A percentile compares a stretch with the other conserved stretches of the same genome.
These are phyloP conservation scores for Heliocybe sulcata DNA, from an alignment of 1,284 basidiomycete genomes.

Conservation along the genomic window DNA sequence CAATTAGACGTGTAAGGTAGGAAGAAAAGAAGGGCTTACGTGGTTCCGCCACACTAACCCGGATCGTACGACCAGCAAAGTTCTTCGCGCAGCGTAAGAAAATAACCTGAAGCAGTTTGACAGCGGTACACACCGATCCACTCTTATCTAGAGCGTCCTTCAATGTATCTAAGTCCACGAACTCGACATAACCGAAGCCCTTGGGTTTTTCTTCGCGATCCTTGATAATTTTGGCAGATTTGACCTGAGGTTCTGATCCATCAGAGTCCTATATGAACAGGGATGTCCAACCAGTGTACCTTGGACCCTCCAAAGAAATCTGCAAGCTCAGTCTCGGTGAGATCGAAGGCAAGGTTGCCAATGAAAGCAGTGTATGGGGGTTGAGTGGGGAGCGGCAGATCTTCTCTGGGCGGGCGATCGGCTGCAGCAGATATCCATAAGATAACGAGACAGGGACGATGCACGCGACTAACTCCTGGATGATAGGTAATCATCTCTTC, in stretches of 20 bases:
- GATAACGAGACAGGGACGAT: conserved; percentile 5
- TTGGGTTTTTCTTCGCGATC: conserved; percentile 91
- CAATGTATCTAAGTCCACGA: conserved; percentile 75
- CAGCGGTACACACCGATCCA: conserved; percentile 44
- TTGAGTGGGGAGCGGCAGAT: conserved; percentile 89
- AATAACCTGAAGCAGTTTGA: conserved; percentile 4
- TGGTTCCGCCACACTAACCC: conserved; percentile 94
- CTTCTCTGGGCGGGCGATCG: conserved; percentile 76
- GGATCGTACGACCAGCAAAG: conserved; percentile 75
- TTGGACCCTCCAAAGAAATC: conserved; percentile 68
- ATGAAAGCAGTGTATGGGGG: conserved; percentile 96
- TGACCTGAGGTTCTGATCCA: conserved; percentile 39
- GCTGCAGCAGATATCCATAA: conserved; percentile 28
- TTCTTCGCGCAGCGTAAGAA: conserved; percentile 30
- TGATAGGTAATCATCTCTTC: conserved; percentile 57
- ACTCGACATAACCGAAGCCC: conserved; percentile 98
- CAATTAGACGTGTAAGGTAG: not conserved
- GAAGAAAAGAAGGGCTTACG: conserved; percentile 42
- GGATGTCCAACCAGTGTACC: conserved; percentile 33
- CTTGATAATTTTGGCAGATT: conserved; percentile 88
- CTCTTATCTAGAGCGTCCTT: conserved; percentile 73
- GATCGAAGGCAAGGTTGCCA: conserved; percentile 94
- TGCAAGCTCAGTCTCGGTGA: conserved; percentile 78
- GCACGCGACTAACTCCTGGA: conserved; percentile 42
- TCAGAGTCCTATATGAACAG: not conserved